Base-by-base conservation (phyloP, 2,329 filamentous ascomycete species). In the Davidsoniella australis region DNA sequence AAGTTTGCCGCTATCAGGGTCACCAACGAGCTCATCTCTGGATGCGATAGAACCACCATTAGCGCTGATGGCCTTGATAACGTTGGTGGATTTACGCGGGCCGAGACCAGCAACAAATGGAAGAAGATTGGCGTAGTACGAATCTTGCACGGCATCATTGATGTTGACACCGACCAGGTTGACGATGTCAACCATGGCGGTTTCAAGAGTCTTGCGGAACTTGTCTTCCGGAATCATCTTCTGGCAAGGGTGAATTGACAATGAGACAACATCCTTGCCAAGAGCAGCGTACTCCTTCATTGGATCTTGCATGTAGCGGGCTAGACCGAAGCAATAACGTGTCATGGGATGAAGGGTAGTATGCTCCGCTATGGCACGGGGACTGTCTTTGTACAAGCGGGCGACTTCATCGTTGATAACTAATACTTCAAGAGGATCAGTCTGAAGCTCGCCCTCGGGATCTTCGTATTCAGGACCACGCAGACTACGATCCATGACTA, bases 111-210 rank as follows among this genome's bases (percentile, higher is more conserved):
- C 85, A 18, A 98, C 77, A 57, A 88, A 98, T 3, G 88, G 88
- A 37, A 98, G 71, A 1, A 98, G 73, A 55, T 89, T 91, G 12
- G 87, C 86, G 7, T 84, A 82, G 58, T 91, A 86, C 1, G 78
- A 61, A 62, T 95, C 85, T 40, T 72, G 73, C 50, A 94, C 80
- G 12, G 88, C 87, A 56, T 95, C 88, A 58, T 95, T 94, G 60
- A 98, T 82, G 58, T 96, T 85, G 37, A 98, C 85, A 60, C 91
- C 91, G 42, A 88, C 87, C 41, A 98, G 77, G 62, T 98, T 98
- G 57, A 98, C 91, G 74, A 94, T 94, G 61, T 98, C 91, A 9
- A 98, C 89, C 78, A 98, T 85, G 41, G 89, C 86, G n/a, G 85
- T 93, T 59, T 98, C 91, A 14, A 98, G 73, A 53, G 86, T 78